Conservation (phyloP, 2,329 filamentous ascomycete species). For the Colletotrichum gloeosporioides region DNA sequence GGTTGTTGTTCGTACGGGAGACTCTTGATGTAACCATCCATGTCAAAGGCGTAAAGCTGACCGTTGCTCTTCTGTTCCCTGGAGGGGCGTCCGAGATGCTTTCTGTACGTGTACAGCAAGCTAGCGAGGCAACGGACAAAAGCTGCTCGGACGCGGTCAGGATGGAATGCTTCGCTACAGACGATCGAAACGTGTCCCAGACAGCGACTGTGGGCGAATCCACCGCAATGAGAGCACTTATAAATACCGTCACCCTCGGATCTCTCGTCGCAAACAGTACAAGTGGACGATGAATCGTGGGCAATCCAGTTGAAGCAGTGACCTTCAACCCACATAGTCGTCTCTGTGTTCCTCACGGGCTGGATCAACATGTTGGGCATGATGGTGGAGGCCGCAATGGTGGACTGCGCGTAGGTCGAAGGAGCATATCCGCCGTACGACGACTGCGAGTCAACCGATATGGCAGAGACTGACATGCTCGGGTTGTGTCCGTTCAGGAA, state of each 20-base stretch:
- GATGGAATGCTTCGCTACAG: constrained; percentile 66
- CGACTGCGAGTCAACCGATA: constrained; percentile 69
- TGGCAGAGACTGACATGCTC: constrained; percentile 63
- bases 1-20: constrained; percentile 71
- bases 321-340: constrained; percentile 82
- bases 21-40: constrained; percentile 69
- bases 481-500: constrained; percentile 72
- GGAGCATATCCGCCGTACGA: constrained; percentile 81
- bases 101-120: constrained; percentile 70
- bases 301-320: constrained; percentile 76
- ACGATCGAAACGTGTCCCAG: constrained; percentile 68
- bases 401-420: constrained; percentile 86
- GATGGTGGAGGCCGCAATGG: constrained; percentile 81
- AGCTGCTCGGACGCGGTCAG: constrained; percentile 66
- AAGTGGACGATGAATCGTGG: constrained; percentile 65
- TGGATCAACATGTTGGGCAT: constrained; percentile 87
- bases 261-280: constrained; percentile 79
- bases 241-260: constrained; percentile 76
- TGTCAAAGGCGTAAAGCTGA: constrained; percentile 68
- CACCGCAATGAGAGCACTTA: constrained; percentile 70
- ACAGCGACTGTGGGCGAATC: constrained; percentile 63
- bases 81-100: constrained; percentile 63
- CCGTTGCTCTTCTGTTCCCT: constrained; percentile 66
- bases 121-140: constrained; percentile 72
- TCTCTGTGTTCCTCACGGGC: constrained; percentile 79